A percentile compares a stretch with the other conserved stretches of the same genome.
phyloP scores from a whole-genome alignment of 2,329 filamentous ascomycete species.

The Sporothrix schenckii region DNA sequence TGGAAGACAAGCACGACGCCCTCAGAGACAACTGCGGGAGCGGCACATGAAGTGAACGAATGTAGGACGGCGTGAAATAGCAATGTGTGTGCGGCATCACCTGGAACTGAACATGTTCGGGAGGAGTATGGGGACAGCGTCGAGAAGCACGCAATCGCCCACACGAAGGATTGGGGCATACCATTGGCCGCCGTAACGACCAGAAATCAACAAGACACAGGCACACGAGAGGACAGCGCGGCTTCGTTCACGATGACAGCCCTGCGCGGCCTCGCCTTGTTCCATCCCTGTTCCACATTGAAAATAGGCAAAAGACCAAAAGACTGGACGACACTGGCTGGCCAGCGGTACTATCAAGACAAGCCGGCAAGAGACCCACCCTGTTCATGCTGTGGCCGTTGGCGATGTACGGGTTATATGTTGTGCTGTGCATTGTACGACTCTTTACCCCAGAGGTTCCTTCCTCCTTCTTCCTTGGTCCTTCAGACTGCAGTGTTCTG shows the following conservation, averaged over 20 bases:
- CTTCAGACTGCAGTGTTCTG: conserved; percentile 19
- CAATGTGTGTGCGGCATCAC: too few relatives aligned
- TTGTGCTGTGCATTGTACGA: background rate
- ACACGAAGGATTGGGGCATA: background rate
- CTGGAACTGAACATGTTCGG: too few relatives aligned
- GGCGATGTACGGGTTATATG: background rate
- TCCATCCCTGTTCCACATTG: conserved; percentile 35
- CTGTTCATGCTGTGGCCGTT: background rate
- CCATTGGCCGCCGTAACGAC: background rate
- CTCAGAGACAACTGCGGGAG: background rate
- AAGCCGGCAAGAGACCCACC: background rate
- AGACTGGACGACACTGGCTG: background rate
- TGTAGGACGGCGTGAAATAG: too few relatives aligned
- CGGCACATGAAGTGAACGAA: background rate
- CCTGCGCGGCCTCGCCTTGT: conserved; percentile 25
- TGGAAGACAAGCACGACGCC: background rate
- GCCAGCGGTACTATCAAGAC: background rate
- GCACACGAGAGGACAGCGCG: background rate
- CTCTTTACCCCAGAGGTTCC: background rate
- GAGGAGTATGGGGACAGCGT: background rate
- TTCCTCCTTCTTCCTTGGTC: background rate
- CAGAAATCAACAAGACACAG: background rate
- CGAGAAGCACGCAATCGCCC: background rate
- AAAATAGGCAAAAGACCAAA: conserved; percentile 31
- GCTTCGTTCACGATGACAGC: background rate